Conservation (phyloP, 2,329 filamentous ascomycete species). For the Verticillium dahliae region DNA sequence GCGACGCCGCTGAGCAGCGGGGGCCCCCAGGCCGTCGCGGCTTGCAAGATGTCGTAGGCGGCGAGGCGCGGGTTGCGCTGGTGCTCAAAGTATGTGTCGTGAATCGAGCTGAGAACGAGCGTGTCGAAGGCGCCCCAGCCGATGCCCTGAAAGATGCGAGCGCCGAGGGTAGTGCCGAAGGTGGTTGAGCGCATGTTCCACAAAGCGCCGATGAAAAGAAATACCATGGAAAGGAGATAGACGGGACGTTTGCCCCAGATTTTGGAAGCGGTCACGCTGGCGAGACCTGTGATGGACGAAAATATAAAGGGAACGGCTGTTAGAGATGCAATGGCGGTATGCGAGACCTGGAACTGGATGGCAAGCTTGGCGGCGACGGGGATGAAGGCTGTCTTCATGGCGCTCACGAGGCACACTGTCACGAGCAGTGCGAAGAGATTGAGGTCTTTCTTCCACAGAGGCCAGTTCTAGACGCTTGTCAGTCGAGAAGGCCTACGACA, state of each 20-base stretch:
- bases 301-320: constrained; percentile 48
- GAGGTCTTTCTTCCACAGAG: constrained; percentile 44
- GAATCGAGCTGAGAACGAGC: constrained; percentile 43
- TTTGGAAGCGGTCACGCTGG: constrained; percentile 33
- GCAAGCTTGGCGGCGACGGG: constrained; percentile 39
- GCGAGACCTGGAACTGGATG: constrained; percentile 34
- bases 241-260: constrained; percentile 47
- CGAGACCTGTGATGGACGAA: constrained; percentile 37
- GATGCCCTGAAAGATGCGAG: constrained; percentile 47
- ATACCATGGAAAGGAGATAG: constrained; percentile 37
- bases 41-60: constrained; percentile 35
- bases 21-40: constrained; percentile 44
- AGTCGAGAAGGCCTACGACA: background rate
- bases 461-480: constrained; percentile 42
- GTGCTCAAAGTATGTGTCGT: constrained; percentile 53
- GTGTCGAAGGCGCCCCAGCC: constrained; percentile 55
- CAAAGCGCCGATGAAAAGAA: constrained; percentile 41
- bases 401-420: constrained; percentile 37
- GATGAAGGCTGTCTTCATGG: constrained; percentile 49
- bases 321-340: constrained; percentile 39
- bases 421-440: constrained; percentile 39
- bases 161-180: constrained; percentile 41
- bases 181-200: constrained; percentile 41
- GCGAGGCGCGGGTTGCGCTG: constrained; percentile 39
- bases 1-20: constrained; percentile 47